Percentiles rank a stretch among this genome's conserved stretches.
Conservation (phyloP, 2,329 filamentous ascomycete species). For the Colletotrichum orchidophilum region DNA sequence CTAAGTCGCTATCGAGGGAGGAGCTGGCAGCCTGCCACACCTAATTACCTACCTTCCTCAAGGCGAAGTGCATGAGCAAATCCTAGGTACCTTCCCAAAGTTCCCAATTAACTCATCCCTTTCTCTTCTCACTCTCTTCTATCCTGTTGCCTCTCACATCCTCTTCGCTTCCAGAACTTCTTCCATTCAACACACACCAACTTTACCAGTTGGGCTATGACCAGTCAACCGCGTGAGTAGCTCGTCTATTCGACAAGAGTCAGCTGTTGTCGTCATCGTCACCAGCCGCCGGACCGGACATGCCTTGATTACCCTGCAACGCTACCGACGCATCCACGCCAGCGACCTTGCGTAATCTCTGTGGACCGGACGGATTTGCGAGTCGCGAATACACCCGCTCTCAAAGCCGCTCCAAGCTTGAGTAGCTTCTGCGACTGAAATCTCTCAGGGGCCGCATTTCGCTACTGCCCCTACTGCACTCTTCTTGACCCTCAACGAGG, state of each 20-base stretch:
- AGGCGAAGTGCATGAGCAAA: neutral
- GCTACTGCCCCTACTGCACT: neutral
- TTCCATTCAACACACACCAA: neutral
- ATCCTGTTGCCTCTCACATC: neutral
- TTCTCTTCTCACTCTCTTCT: neutral
- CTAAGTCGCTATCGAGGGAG: neutral
- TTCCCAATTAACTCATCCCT: neutral
- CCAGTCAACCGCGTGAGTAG: constrained; percentile 4
- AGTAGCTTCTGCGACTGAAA: neutral
- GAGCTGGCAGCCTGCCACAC: neutral
- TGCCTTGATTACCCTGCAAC: constrained; percentile 16
- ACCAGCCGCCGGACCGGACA: neutral
- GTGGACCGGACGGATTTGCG: constrained; percentile 14
- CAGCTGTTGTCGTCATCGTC: constrained; percentile 2
- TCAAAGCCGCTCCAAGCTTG: neutral
- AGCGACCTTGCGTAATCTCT: constrained; percentile 17
- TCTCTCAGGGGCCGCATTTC: neutral
- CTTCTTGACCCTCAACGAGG: neutral
- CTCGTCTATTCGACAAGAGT: neutral
- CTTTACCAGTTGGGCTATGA: constrained; percentile 2
- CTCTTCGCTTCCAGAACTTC: neutral
- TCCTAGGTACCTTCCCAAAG: neutral
- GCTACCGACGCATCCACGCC: constrained; percentile 17
- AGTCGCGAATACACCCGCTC: constrained; percentile 19
- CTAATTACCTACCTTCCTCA: neutral